Evolutionary conservation across 73 alveolate genomes (phyloP).

Genomic region (Breviolum minutum): DNA sequence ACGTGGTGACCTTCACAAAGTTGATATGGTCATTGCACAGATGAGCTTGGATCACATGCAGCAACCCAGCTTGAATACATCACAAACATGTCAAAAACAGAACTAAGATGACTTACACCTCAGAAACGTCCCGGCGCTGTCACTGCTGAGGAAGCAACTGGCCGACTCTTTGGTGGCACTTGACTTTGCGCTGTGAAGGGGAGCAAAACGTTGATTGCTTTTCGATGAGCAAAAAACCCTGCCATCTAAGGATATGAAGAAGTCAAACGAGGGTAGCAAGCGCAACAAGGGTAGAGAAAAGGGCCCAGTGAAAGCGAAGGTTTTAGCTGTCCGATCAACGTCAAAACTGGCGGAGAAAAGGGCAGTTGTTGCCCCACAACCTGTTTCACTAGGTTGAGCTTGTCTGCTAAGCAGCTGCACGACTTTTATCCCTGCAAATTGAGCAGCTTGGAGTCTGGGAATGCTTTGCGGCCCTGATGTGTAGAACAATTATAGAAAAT

Average conservation of each 20-base stretch:
- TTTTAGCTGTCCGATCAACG: neutral
- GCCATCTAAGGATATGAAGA: neutral
- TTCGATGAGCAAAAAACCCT: no score
- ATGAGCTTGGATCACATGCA: constrained; percentile 61
- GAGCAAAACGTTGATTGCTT: no score
- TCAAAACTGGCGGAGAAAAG: neutral
- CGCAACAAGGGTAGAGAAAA: neutral
- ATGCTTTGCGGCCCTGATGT: neutral
- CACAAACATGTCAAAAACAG: neutral
- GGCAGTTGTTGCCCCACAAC: neutral
- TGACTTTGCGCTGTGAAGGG: neutral
- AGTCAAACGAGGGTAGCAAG: neutral
- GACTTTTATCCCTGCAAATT: neutral
- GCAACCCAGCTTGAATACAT: neutral
- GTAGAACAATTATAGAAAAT: no score
- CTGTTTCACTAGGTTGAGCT: constrained; percentile 7
- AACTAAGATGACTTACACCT: neutral
- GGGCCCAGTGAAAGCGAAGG: neutral
- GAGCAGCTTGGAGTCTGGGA: neutral
- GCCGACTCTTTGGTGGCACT: constrained; percentile 6
- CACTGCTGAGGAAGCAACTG: constrained; percentile 5
- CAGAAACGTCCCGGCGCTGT: neutral
- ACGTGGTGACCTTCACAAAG: constrained; percentile 90
- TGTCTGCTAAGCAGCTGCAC: no score
- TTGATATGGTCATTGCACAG: constrained; percentile 88